Evolutionary conservation across 1,284 basidiomycete species (phyloP), one percentile per base, ranked within the genome.

Genomic region (Lignosus rhinocerotis): DNA sequence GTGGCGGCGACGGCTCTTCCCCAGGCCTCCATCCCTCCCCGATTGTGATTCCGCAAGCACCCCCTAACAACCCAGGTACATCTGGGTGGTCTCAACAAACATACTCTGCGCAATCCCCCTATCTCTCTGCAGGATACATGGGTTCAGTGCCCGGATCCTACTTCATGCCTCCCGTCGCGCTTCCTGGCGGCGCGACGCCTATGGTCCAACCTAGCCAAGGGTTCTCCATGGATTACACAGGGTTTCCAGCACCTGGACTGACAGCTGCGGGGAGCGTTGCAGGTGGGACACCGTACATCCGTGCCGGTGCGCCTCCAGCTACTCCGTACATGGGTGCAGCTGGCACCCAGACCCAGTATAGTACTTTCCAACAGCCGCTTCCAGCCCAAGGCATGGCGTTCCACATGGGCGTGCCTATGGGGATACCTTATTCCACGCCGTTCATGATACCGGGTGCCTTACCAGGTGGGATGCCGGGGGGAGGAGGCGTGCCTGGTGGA

Each of bases 131-230:
- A 39, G 53, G 19, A 45, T 60, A 59, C 36, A 63, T 62, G 41
- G 61, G 51, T 19, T 17, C 65, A 9, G 21, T 46, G 14, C 72
- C 71, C 16, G 67, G 68, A 7, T 73, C 72, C 45, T 75, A 74
- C 65, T 69, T 67, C 58, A 66, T 72, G 52, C 73, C 71, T 8
- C 70, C 68, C 0, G 61, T 69, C 10, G 62, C 58, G 5, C 64
- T 72, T 1, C 69, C 69, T 3, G 53, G 50, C 2, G 63, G 61
- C 10, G 54, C 58, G 11, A 61, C 68, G 8, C 67, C 68, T 2
- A 53, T 67, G 48, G 61, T 69, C 5, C 64, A 65, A 0, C 55
- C 65, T 1, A 55, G 53, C 8, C 60, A 62, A 36, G 69, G 70
- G 2, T 63, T 70, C 38, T 67, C 69, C 0, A 48, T 63, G 3